Conservation (phyloP, 768 basidiomycete genomes). For the Russula emetica region DNA sequence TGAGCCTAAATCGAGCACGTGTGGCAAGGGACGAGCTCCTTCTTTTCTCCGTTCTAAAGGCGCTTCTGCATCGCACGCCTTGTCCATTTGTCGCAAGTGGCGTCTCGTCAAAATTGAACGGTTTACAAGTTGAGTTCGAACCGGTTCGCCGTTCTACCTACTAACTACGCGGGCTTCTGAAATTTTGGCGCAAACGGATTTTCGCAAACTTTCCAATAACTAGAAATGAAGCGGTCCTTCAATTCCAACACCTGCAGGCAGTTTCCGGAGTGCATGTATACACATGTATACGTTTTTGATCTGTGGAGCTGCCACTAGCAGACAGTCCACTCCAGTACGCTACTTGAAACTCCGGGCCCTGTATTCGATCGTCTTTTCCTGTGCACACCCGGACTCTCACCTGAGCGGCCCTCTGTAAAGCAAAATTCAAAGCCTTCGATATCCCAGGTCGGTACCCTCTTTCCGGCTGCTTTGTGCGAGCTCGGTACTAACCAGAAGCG, state of each 20-base stretch:
- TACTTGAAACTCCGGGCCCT: not conserved
- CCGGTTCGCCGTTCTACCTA: not conserved
- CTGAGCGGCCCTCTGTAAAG: not conserved
- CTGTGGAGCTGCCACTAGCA: not conserved
- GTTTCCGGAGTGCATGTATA: not conserved
- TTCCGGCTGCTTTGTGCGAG: not conserved
- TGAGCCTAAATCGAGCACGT: constrained; percentile 5
- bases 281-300: not conserved
- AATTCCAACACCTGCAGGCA: not conserved
- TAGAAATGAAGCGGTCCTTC: not conserved
- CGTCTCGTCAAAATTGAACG: not conserved
- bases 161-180: not conserved
- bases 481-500: not conserved
- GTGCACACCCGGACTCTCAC: not conserved
- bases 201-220: not conserved
- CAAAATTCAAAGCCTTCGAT: not conserved
- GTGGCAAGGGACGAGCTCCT: not conserved
- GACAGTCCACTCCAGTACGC: not conserved
- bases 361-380: not conserved
- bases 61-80: constrained; percentile 1
- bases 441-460: too few relatives aligned
- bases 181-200: not conserved
- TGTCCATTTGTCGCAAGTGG: not conserved
- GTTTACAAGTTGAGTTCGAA: constrained; percentile 7
- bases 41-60: constrained; percentile 10